phyloP scores from a whole-genome alignment of 2,329 filamentous ascomycete genomes.

The Penicillium sp. region DNA sequence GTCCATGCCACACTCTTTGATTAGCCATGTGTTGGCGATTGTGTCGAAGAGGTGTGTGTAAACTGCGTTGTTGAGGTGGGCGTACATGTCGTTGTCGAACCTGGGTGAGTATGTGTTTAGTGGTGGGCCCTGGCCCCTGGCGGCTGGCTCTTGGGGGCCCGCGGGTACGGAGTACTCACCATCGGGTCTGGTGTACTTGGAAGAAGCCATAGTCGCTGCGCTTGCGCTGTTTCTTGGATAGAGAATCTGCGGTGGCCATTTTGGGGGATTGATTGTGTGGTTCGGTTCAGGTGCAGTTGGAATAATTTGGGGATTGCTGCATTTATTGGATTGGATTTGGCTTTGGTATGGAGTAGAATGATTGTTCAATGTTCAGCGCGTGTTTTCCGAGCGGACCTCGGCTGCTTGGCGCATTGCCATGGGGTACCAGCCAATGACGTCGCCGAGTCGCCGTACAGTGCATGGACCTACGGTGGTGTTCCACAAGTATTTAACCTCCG shows the following conservation, averaged over 20 bases:
- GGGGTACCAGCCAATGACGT: too few species aligned
- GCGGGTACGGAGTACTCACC: too few species aligned
- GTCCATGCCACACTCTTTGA: slow-evolving; percentile 68
- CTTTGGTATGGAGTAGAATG: not conserved
- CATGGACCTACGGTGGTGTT: too few species aligned
- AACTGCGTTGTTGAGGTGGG: slow-evolving; percentile 86
- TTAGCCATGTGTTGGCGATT: slow-evolving; percentile 83
- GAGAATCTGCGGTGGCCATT: slow-evolving; percentile 31
- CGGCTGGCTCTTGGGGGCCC: too few species aligned
- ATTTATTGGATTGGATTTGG: too few species aligned
- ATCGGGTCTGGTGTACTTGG: slow-evolving; percentile 81
- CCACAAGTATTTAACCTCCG: too few species aligned
- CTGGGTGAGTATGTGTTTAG: too few species aligned
- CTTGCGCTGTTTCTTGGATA: slow-evolving; percentile 58
- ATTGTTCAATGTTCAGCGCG: not conserved
- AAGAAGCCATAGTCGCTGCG: slow-evolving; percentile 71
- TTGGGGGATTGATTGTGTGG: not conserved
- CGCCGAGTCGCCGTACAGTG: too few species aligned
- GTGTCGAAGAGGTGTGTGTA: slow-evolving; percentile 89
- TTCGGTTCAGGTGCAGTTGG: not conserved
- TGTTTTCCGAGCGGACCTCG: slow-evolving; percentile 17
- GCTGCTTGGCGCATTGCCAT: slow-evolving; percentile 22
- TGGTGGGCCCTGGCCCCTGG: too few species aligned
- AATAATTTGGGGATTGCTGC: too few species aligned
- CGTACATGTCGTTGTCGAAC: slow-evolving; percentile 93